phyloP scores from a whole-genome alignment of 257 asterid genomes.

The Mitragyna speciosa region DNA sequence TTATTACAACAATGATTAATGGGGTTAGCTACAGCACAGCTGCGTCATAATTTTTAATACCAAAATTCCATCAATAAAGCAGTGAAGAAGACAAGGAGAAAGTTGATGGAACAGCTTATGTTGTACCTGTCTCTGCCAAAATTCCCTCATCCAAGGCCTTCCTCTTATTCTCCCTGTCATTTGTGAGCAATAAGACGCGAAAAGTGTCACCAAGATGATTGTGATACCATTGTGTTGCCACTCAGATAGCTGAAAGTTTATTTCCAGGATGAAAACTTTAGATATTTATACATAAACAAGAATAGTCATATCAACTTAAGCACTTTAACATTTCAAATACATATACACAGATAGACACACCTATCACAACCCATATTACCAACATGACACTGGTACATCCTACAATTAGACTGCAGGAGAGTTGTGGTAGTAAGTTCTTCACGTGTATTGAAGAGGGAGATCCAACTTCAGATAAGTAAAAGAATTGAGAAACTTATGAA shows the following conservation, averaged over 20 bases:
- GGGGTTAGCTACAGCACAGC: not conserved
- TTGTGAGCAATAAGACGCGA: slow-evolving; percentile 72
- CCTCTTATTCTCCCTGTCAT: slow-evolving; percentile 84
- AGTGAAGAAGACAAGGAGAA: not conserved
- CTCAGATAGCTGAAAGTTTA: slow-evolving; percentile 73
- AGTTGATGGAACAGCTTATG: not conserved
- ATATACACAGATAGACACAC: too few relatives aligned
- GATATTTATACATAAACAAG: not conserved
- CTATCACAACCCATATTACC: not conserved
- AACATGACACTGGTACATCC: not conserved
- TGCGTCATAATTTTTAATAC: not conserved
- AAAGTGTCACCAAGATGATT: slow-evolving; percentile 68
- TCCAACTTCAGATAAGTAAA: not conserved
- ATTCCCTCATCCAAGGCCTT: slow-evolving; percentile 83
- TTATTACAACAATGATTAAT: not conserved
- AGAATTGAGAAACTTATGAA: not conserved
- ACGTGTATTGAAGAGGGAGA: not conserved
- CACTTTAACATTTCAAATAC: not conserved
- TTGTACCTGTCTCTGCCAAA: slow-evolving; percentile 81
- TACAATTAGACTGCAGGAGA: not conserved
- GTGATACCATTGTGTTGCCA: slow-evolving; percentile 93
- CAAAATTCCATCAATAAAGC: not conserved
- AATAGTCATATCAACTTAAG: not conserved
- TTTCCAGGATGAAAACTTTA: not conserved
- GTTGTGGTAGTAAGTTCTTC: not conserved